Percentiles rank a stretch among this genome's conserved stretches.
phyloP scores from a whole-genome alignment of 73 alveolate species.

The Paraurostyla sp. region DNA sequence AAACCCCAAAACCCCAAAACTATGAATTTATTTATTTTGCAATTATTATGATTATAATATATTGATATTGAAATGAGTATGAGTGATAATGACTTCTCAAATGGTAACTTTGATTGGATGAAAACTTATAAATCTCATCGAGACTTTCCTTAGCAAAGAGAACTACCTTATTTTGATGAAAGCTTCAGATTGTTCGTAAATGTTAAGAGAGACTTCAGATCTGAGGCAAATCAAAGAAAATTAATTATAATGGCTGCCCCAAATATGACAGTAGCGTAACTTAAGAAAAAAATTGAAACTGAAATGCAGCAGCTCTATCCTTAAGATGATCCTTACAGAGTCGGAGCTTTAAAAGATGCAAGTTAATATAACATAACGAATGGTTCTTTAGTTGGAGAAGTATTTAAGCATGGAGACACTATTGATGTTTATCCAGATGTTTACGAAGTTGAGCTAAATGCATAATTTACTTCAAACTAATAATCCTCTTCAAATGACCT shows the following conservation, averaged over 20 bases:
- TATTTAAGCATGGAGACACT: conserved; percentile 66
- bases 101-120: conserved; percentile 9
- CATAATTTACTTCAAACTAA: conserved; percentile 29
- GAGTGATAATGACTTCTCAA: too few species aligned
- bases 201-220: conserved; percentile 59
- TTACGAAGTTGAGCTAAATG: conserved; percentile 62
- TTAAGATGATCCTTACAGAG: conserved; percentile 59
- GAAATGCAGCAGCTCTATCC: conserved; percentile 69
- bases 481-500: conserved; percentile 51
- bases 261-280: conserved; percentile 67
- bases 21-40: too few species aligned
- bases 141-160: background rate
- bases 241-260: conserved; percentile 70
- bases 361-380: conserved; percentile 61
- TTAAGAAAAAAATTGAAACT: conserved; percentile 68
- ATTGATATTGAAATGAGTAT: too few species aligned
- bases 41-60: too few species aligned
- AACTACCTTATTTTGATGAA: conserved; percentile 57
- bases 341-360: conserved; percentile 63
- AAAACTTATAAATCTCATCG: background rate
- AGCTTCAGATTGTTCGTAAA: conserved; percentile 62
- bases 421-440: conserved; percentile 64
- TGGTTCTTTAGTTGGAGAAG: conserved; percentile 68
- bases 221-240: conserved; percentile 66
- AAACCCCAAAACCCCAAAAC: too few species aligned